Percentiles rank a stretch among this genome's conserved stretches.
phyloP scores from a whole-genome alignment of 768 basidiomycete genomes.

The Rhizopogon salebrosus region DNA sequence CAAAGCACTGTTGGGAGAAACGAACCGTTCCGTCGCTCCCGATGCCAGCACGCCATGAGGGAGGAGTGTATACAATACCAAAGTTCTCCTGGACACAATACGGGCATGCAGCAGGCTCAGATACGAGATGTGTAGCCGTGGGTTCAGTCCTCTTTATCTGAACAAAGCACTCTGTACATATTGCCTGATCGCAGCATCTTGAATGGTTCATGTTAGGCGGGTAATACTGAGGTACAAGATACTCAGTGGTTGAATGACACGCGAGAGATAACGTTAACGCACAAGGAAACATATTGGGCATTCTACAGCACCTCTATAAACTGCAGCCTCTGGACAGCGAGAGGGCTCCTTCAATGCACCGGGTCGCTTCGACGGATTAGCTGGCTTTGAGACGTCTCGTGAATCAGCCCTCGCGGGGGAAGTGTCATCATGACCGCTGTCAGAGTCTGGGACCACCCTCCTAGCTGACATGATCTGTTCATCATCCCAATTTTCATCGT shows the following conservation, averaged over 20 bases:
- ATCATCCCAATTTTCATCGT: conserved; percentile 83
- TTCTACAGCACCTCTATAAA: conserved; percentile 83
- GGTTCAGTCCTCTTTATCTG: conserved; percentile 98
- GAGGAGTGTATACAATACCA: conserved; percentile 83
- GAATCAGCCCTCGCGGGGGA: conserved; percentile 28
- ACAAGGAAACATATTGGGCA: conserved; percentile 99
- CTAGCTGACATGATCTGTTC: conserved; percentile 80
- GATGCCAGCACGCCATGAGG: conserved; percentile 75
- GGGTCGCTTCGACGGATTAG: conserved; percentile 47
- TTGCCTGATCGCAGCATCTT: conserved; percentile 96
- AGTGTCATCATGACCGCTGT: conserved; percentile 36
- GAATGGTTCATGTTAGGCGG: conserved; percentile 96
- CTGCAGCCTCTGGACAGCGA: conserved; percentile 64
- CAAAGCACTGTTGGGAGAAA: conserved; percentile 10
- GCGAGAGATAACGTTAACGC: conserved; percentile 39
- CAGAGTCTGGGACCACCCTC: conserved; percentile 57
- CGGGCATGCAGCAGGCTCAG: conserved; percentile 95
- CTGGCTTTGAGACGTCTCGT: conserved; percentile 17
- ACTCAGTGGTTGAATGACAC: conserved; percentile 18
- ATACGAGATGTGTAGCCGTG: conserved; percentile 90
- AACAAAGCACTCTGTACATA: conserved; percentile 98
- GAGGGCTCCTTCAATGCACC: conserved; percentile 57
- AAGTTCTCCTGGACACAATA: conserved; percentile 98
- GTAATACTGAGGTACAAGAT: conserved; percentile 68
- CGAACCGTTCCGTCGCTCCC: conserved; percentile 68